Percentiles rank a stretch among this genome's conserved stretches.
Evolutionary conservation across 768 basidiomycete genomes (phyloP).

Genomic region (Phallus indusiatus): DNA sequence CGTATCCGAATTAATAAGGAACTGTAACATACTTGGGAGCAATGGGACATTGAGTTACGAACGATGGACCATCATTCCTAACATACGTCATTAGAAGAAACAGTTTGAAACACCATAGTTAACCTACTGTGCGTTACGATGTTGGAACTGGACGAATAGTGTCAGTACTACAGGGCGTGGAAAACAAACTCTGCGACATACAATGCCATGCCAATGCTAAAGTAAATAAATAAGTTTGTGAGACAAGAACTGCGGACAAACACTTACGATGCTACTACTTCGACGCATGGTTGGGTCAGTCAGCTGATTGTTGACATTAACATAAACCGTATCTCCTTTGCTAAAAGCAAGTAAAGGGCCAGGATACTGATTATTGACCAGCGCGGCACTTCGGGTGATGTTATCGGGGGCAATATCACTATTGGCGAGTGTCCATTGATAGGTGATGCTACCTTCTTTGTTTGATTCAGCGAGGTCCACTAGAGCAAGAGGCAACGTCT

Average conservation of each 20-base stretch:
- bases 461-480: too few relatives aligned
- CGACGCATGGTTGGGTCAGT: constrained; percentile 37
- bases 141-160: neutral
- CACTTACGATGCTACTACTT: constrained; percentile 41
- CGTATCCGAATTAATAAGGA: too few relatives aligned
- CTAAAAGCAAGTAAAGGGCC: constrained; percentile 38
- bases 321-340: constrained; percentile 26
- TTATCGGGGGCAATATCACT: constrained; percentile 39
- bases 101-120: neutral
- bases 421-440: neutral
- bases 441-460: neutral
- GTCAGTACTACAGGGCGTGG: neutral
- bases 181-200: neutral
- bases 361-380: constrained; percentile 38
- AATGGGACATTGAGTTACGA: constrained; percentile 33
- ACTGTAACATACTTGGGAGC: constrained; percentile 14
- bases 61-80: constrained; percentile 13
- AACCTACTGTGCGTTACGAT: constrained; percentile 1
- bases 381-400: constrained; percentile 32
- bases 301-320: constrained; percentile 39
- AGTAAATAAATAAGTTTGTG: neutral
- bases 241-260: neutral
- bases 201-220: constrained; percentile 8
- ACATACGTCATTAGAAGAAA: too few relatives aligned
- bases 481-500: too few relatives aligned